These are phyloP conservation scores for Sugiyamaella americana DNA, from an alignment of 805 yeast species.

Conservation along the genomic window DNA sequence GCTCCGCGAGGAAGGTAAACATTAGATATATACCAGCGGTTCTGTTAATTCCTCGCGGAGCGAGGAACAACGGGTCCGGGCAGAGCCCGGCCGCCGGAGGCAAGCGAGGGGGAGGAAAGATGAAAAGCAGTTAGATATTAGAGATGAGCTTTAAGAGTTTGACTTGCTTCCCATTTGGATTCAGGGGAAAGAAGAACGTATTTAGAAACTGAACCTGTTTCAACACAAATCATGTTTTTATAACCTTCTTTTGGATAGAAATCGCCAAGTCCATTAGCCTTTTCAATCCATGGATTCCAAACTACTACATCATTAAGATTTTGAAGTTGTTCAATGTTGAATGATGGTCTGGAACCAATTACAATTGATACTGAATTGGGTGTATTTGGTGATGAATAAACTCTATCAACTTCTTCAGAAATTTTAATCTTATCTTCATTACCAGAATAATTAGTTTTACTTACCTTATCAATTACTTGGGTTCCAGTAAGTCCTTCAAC, in stretches of 20 bases:
- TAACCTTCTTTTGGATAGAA: conserved; percentile 82
- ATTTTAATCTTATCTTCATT: conserved; percentile 27
- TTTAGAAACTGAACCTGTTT: conserved; percentile 82
- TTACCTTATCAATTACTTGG: conserved; percentile 67
- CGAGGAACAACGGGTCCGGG: background rate
- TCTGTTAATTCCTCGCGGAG: too few species aligned
- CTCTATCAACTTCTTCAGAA: conserved; percentile 69
- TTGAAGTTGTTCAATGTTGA: conserved; percentile 52
- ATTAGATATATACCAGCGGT: too few species aligned
- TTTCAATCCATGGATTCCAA: conserved; percentile 96
- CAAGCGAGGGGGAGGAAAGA: background rate
- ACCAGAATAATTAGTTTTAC: conserved; percentile 41
- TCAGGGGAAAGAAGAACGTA: conserved; percentile 64
- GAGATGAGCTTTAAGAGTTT: conserved; percentile 35
- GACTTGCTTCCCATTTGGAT: conserved; percentile 67
- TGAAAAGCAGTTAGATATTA: background rate
- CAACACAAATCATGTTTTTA: conserved; percentile 86
- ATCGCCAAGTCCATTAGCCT: conserved; percentile 78
- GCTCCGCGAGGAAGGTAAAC: background rate
- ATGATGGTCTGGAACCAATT: conserved; percentile 62
- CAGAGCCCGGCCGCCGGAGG: background rate
- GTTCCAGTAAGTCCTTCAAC: conserved; percentile 76
- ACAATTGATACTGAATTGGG: conserved; percentile 56
- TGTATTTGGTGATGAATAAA: conserved; percentile 54
- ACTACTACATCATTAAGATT: conserved; percentile 71